Conservation (phyloP, 139 green algal species). For the Nannochloris sp. region DNA sequence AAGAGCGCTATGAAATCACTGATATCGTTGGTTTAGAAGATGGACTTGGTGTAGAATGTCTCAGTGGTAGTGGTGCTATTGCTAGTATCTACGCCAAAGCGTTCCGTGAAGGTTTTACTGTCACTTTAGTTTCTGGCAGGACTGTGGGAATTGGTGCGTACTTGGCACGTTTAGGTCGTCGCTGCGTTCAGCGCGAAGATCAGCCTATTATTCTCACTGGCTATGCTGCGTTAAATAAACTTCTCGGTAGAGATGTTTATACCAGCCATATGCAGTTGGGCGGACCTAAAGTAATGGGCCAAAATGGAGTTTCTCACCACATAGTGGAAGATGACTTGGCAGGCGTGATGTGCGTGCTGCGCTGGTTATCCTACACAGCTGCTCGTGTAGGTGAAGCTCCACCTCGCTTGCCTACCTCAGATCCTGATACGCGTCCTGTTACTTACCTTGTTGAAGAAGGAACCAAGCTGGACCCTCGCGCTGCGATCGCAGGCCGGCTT, state of each 20-base stretch:
- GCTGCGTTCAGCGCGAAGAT: constrained; percentile 83
- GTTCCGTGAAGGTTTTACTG: constrained; percentile 86
- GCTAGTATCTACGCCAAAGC: constrained; percentile 62
- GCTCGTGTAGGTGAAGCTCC: constrained; percentile 42
- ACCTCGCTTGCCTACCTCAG: constrained; percentile 46
- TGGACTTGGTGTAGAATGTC: constrained; percentile 94
- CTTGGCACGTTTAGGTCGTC: constrained; percentile 86
- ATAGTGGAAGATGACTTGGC: constrained; percentile 91
- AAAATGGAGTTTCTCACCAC: constrained; percentile 91
- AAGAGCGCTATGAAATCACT: constrained; percentile 22
- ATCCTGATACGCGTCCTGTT: constrained; percentile 58
- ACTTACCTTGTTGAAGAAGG: constrained; percentile 46
- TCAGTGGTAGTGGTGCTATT: constrained; percentile 92
- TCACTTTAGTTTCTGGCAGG: constrained; percentile 84
- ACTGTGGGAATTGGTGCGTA: constrained; percentile 98
- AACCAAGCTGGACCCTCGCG: constrained; percentile 77
- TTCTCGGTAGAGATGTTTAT: constrained; percentile 93
- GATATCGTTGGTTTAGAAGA: constrained; percentile 94
- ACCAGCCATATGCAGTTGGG: constrained; percentile 94
- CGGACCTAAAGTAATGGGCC: constrained; percentile 88
- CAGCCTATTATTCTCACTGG: constrained; percentile 99
- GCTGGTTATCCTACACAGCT: constrained; percentile 71
- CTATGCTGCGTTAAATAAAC: constrained; percentile 96
- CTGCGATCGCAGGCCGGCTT: constrained; percentile 56
- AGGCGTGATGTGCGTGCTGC: constrained; percentile 40